A percentile compares a stretch with the other conserved stretches of the same genome.
Evolutionary conservation across 345 rosid genomes (phyloP).

Genomic region (Melastoma malabathricum): DNA sequence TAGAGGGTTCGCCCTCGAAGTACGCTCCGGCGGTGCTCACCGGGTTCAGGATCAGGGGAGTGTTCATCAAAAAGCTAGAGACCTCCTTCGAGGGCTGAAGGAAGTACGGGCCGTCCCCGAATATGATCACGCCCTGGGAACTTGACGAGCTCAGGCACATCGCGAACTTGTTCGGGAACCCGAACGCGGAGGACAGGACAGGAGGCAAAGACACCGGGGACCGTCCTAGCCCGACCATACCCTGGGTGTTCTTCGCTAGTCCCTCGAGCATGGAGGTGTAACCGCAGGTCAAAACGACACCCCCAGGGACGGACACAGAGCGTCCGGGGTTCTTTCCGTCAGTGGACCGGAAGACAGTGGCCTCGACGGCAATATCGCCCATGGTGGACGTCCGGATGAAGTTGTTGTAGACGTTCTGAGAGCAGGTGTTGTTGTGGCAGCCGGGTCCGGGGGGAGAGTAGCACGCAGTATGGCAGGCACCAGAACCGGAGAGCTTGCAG

Average conservation of each 20-base stretch:
- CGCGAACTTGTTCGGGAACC: slow-evolving; percentile 15
- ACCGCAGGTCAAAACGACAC: no score
- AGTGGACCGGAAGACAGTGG: neutral
- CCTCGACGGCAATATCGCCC: neutral
- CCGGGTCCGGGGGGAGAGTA: neutral
- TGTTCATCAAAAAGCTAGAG: slow-evolving; percentile 24
- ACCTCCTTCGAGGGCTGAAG: slow-evolving; percentile 18
- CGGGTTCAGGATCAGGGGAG: slow-evolving; percentile 26
- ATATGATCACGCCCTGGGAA: slow-evolving; percentile 19
- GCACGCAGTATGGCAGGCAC: neutral
- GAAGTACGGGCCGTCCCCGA: slow-evolving; percentile 23
- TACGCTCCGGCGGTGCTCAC: slow-evolving; percentile 10
- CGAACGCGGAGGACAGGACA: slow-evolving; percentile 16
- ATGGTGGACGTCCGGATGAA: neutral
- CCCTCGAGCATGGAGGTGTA: neutral
- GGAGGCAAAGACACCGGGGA: slow-evolving; percentile 13
- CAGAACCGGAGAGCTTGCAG: neutral
- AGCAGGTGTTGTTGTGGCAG: neutral
- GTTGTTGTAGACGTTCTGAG: neutral
- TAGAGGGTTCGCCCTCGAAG: slow-evolving; percentile 13
- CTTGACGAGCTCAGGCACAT: slow-evolving; percentile 19
- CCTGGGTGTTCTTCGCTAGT: neutral
- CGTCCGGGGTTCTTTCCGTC: neutral
- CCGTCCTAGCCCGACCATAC: slow-evolving; percentile 25
- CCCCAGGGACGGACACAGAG: no score